Conservation (phyloP, 768 basidiomycete genomes). For the Boletus barrowsii region DNA sequence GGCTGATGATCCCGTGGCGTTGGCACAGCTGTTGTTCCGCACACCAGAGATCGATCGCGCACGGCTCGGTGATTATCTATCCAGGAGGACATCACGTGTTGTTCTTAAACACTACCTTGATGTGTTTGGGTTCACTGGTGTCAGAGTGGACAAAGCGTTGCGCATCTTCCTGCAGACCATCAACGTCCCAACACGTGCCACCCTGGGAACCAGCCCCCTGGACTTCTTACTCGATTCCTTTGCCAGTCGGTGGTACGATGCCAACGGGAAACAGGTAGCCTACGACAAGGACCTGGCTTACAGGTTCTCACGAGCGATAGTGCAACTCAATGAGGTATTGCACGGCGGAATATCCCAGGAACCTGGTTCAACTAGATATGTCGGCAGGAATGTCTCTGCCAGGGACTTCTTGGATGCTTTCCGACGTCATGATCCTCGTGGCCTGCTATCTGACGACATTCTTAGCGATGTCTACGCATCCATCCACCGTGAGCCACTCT, state of each 20-base stretch:
- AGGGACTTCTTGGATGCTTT: conserved; percentile 86
- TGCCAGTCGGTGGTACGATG: conserved; percentile 86
- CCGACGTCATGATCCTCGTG: conserved; percentile 68
- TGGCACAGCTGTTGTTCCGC: conserved; percentile 79
- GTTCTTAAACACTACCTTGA: conserved; percentile 85
- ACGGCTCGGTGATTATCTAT: conserved; percentile 81
- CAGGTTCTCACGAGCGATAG: conserved; percentile 74
- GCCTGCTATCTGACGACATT: conserved; percentile 69
- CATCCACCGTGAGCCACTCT: conserved; percentile 66
- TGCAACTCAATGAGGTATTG: conserved; percentile 85
- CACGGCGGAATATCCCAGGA: conserved; percentile 71
- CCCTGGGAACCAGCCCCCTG: conserved; percentile 32
- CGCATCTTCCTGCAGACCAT: conserved; percentile 86
- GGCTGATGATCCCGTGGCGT: conserved; percentile 65
- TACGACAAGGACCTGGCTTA: conserved; percentile 81
- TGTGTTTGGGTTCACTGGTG: conserved; percentile 78
- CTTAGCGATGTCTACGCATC: conserved; percentile 79
- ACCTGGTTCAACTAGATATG: conserved; percentile 51
- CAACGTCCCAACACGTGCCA: conserved; percentile 50
- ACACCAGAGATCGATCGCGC: conserved; percentile 80
- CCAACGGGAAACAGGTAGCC: conserved; percentile 72
- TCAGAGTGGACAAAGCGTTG: conserved; percentile 86
- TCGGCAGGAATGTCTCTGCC: conserved; percentile 57
- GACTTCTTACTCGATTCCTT: conserved; percentile 78
- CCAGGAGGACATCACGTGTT: conserved; percentile 65